A percentile compares a stretch with the other conserved stretches of the same genome.
Evolutionary conservation across 441 rosid genomes (phyloP).

Genomic region (Sinapis alba): DNA sequence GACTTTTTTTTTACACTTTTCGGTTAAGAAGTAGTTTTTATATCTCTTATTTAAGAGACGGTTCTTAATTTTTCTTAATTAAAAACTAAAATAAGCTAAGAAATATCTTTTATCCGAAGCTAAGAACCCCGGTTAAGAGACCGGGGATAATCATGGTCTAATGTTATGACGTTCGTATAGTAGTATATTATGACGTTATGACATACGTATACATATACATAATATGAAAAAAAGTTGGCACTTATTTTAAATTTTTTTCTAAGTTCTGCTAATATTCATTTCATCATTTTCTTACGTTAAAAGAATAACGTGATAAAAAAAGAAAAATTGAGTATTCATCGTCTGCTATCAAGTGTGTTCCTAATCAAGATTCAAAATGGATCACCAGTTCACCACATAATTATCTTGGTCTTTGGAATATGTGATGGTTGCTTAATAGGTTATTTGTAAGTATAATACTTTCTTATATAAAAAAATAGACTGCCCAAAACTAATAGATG

Average conservation of each 20-base stretch:
- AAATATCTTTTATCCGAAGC: no score
- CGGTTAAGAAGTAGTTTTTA: no score
- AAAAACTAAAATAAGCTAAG: no score
- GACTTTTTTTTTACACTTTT: no score
- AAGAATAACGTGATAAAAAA: background rate
- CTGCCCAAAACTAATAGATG: background rate
- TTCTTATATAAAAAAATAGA: background rate
- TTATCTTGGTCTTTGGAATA: background rate
- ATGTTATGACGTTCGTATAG: background rate
- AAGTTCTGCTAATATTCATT: background rate
- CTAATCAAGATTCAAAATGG: no score
- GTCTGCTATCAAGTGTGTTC: no score
- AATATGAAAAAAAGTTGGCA: background rate
- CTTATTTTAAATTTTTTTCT: no score
- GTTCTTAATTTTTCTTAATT: no score
- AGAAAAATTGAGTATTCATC: background rate
- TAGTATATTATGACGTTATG: background rate
- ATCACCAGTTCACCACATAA: background rate
- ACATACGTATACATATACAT: no score
- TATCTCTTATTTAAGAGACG: no score
- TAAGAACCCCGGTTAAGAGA: no score
- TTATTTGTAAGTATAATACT: conserved; percentile 11
- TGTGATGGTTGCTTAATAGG: background rate
- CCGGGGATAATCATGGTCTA: no score
- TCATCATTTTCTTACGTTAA: background rate